Base-by-base conservation (phyloP, 306 rosid genomes). In the Quercus ilex region DNA sequence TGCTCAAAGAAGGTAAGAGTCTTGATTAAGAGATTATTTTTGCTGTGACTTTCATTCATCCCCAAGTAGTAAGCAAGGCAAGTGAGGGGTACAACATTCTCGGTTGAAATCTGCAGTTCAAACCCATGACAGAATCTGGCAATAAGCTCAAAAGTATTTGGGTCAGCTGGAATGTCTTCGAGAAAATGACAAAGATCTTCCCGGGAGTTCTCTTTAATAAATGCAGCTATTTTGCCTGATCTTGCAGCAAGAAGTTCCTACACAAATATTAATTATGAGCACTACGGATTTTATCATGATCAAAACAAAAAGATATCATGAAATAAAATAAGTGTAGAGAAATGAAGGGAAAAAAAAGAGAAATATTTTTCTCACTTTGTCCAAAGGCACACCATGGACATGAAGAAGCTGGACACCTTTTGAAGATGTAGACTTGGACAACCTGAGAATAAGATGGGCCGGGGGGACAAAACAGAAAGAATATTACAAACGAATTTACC, bases 11-110 rank as follows among this genome's bases (percentile, higher is more conserved):
- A 83, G 46, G 73, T 17, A 49, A 82, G 56, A 3, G 87, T 73
- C 64, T 59, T 70, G 2, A 12, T 35, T 18, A 86, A 62, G 14
- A 90, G 85, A 77, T 90, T 88, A 60, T 88, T 81, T 68, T 70
- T 83, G 88, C 81, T 53, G 77, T 79, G 89, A 53, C 8, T 59
- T 69, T 88, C 94, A 17, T 82, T 78, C 94, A 86, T 90, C 38
- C 78, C 89, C 73, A 85, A 67, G 49, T 82, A 59, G 55, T 70
- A 71, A 67, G 92, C 90, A 7, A 83, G 76, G 46, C 88, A 84
- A 65, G 76, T 71, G 18, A 88, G 79, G 6, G 90, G 86, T 0
- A 90, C 75, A 20, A 75, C 86, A 23, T 90, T 90, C 35, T 88
- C 89, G 9, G 81, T 55, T 10, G 92, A 69, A 33, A 90, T 55